phyloP scores from a whole-genome alignment of 129 eudicot genomes.

The Cynara cardunculus region DNA sequence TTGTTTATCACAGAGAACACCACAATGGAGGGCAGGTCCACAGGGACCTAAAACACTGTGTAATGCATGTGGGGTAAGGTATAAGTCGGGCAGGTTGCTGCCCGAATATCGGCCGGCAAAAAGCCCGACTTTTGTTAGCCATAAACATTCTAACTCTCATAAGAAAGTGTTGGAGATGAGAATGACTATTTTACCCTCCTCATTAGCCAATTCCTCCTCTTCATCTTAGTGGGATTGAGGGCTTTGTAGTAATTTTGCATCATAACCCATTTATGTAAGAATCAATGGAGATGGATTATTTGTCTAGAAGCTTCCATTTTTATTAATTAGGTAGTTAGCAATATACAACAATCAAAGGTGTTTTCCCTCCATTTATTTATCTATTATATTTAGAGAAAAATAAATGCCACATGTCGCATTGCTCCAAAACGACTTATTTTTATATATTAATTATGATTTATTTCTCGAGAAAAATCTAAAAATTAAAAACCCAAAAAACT shows the following conservation, averaged over 20 bases:
- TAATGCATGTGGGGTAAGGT: constrained; percentile 80
- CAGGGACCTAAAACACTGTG: constrained; percentile 63
- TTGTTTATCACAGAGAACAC: constrained; percentile 53
- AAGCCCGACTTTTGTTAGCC: constrained; percentile 58
- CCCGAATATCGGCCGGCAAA: constrained; percentile 72
- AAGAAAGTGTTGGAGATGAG: constrained; percentile 61
- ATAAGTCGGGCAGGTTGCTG: constrained; percentile 64
- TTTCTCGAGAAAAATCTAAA: too few species aligned
- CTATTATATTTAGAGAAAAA: too few species aligned
- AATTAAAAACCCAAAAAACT: too few species aligned
- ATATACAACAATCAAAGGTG: neutral
- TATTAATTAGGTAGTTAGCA: neutral
- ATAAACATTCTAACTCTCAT: constrained; percentile 60
- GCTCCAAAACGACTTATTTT: neutral
- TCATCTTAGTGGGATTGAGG: neutral
- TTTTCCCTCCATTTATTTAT: constrained; percentile 8
- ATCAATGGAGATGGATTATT: constrained; percentile 23
- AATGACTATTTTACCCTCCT: constrained; percentile 30
- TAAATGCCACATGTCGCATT: neutral
- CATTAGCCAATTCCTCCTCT: constrained; percentile 17
- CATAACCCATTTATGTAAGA: constrained; percentile 12
- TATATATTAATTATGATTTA: neutral
- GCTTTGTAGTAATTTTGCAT: constrained; percentile 24
- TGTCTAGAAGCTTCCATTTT: neutral
- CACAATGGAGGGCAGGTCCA: constrained; percentile 64